A percentile compares a stretch with the other conserved stretches of the same genome.
Conservation (phyloP, 805 yeast genomes). For the Yarrowia sp. region DNA sequence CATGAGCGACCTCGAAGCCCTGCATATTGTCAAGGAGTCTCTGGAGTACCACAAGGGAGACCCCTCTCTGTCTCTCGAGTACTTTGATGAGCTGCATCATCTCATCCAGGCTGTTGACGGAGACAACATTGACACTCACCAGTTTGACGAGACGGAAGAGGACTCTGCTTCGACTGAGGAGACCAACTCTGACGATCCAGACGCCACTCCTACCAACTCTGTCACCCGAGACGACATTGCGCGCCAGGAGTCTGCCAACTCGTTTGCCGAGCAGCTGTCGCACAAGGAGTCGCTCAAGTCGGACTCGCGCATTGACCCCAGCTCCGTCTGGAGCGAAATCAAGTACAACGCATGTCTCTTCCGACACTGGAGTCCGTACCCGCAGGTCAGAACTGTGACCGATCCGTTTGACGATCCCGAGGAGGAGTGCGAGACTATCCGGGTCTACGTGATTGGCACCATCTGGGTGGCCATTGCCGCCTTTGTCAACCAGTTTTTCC, state of each 20-base stretch:
- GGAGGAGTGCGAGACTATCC: conserved; percentile 48
- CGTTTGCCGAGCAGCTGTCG: not conserved
- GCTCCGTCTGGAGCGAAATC: not conserved
- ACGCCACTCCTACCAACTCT: not conserved
- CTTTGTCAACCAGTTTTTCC: conserved; percentile 43
- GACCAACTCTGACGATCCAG: not conserved
- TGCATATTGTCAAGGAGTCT: conserved; percentile 1
- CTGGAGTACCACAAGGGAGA: conserved; percentile 10
- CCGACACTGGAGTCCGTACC: conserved; percentile 49
- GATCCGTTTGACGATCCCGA: conserved; percentile 49
- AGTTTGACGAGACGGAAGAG: not conserved
- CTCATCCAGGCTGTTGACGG: not conserved
- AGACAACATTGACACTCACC: not conserved
- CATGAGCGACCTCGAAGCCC: conserved; percentile 42
- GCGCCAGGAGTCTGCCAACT: not conserved
- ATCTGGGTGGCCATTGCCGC: conserved; percentile 35
- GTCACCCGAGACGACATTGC: not conserved
- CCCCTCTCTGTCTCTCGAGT: not conserved
- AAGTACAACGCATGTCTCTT: not conserved
- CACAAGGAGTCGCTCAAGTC: not conserved
- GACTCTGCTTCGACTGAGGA: no score
- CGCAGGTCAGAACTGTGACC: conserved; percentile 65
- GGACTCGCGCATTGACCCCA: not conserved
- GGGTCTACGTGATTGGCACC: conserved; percentile 43
- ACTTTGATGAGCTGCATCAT: not conserved